Base-by-base conservation (phyloP, 2,329 filamentous ascomycete genomes). In the Colletotrichum viniferum region DNA sequence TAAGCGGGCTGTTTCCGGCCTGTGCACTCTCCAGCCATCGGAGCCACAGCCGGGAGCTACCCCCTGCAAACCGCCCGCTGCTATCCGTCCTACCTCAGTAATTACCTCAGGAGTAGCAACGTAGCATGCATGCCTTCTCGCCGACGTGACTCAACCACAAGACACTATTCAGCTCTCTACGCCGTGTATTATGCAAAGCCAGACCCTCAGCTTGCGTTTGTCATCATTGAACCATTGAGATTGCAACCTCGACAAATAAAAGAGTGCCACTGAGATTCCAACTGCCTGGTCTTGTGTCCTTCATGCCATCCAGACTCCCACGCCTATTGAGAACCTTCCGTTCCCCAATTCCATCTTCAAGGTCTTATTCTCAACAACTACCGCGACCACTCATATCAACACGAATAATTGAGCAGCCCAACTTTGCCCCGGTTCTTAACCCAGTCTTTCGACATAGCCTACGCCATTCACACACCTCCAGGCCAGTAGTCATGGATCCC, bases 261-360 rank as follows among this genome's bases (percentile, higher is more conserved):
- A 63, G 28, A 56, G 61, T 55, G 61, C 10, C 30, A 43, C 13
- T 56, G 28, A 56, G 36, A 28, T 38, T 43, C 61, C 36, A 26
- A 28, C 55, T 21, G 52, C 18, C 30, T 63, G 18, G 28, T 76
- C 64, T 60, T 38, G 26, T 24, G 36, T 73, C 36, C 73, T 75
- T 76, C 73, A 76, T 76, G 73, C 69, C 58, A 32, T 14, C 58
- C 73, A 68, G 63, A 76, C 73, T 76, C 73, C 56, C 63, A 73
- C 24, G 63, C 36, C n/a, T 76, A 62, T 73, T 58, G 58, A 73
- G 73, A 76, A 73, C 43, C 58, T 73, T 76, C 36, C 24, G 56
- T 60, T 68, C 70, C 52, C 52, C 63, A 63, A 52, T 36, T 30
- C 64, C 63, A 61, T 21, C 58, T 55, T 36, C 38, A 18, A 60